Percentiles rank a stretch among this genome's conserved stretches.
These are phyloP conservation scores for Aureobasidium vineae DNA, from an alignment of 2,329 filamentous ascomycete species.

Conservation along the genomic window DNA sequence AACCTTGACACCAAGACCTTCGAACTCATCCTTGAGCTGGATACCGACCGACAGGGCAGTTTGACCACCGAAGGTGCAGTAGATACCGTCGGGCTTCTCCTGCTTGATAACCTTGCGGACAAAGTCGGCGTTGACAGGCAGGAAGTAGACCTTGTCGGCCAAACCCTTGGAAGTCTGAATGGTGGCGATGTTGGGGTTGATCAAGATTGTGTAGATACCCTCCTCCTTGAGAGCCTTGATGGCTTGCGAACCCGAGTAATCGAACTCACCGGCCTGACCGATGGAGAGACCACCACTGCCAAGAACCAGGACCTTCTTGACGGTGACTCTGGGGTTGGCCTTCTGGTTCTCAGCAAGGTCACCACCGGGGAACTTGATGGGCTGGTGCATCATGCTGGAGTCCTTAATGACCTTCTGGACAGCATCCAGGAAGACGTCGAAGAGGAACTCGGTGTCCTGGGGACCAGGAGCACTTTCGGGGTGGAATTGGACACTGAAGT, in stretches of 20 bases:
- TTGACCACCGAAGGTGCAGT: slow-evolving; percentile 96
- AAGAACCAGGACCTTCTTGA: slow-evolving; percentile 92
- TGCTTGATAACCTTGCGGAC: slow-evolving; percentile 96
- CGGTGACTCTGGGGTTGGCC: slow-evolving; percentile 72
- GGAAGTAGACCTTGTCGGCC: slow-evolving; percentile 98
- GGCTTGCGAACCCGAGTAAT: slow-evolving; percentile 96
- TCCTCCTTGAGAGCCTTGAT: slow-evolving; percentile 99
- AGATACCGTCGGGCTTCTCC: slow-evolving; percentile 93
- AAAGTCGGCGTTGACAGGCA: slow-evolving; percentile 94
- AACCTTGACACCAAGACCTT: slow-evolving; percentile 85
- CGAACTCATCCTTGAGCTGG: slow-evolving; percentile 95
- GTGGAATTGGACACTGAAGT: slow-evolving; percentile 99
- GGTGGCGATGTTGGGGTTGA: slow-evolving; percentile 99
- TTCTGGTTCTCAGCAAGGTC: slow-evolving; percentile 74
- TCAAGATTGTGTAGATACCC: slow-evolving; percentile 95
- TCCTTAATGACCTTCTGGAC: slow-evolving; percentile 71
- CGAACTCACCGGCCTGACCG: slow-evolving; percentile 96
- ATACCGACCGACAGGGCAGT: slow-evolving; percentile 97
- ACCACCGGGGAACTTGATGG: slow-evolving; percentile 86
- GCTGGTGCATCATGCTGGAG: slow-evolving; percentile 62
- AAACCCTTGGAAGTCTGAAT: slow-evolving; percentile 98
- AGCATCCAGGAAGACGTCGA: slow-evolving; percentile 91
- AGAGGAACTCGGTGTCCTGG: slow-evolving; percentile 92
- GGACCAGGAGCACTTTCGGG: slow-evolving; percentile 96
- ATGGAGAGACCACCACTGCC: slow-evolving; percentile 95